Evolutionary conservation across 495 filamentous ascomycete species (phyloP), one percentile per base, ranked within the genome.

Genomic region (Diplogelasinospora grovesii): DNA sequence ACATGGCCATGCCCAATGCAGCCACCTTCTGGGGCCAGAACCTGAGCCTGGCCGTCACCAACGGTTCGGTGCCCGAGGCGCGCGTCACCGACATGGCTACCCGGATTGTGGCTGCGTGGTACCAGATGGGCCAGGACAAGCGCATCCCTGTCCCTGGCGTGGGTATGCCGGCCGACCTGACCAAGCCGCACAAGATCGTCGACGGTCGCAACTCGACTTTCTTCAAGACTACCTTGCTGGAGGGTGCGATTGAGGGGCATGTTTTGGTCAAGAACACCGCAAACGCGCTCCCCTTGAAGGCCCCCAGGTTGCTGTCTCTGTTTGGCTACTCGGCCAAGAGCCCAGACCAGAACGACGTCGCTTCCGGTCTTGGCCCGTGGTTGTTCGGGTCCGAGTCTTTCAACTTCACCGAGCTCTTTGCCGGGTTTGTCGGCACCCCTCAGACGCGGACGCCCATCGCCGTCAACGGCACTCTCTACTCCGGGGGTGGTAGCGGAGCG

Each of bases 251-350:
- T 0, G 73, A 75, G 48, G 66, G 76, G 21, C 74, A 78, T 39
- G 80, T 84, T 5, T 64, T 84, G 1, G 61, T 82, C 16, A 83
- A 83, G 58, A 83, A 84, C 48, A 64, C 51, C 5, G 67, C 70
- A 32, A 63, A 60, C 26, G 61, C 74, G 1, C 52, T 84, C 1
- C 80, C 80, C 5, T 61, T 83, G 1, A 71, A 73, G 22, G 60
- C 36, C 0, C 73, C 69, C 3, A 61, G 59, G 29, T 38, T 72
- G 18, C 49, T 77, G 7, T 70, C 70, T 30, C 26, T 77, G n/a
- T 75, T 63, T 26, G 73, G 73, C 6, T 77, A 75, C 43, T 68
- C 66, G 2, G 70, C 71, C 11, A 65, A 61, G 25, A 56, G 65
- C 5, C 68, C 63, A 28, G 59, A 68, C 33, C 23, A 20, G n/a